Conservation (phyloP, 495 filamentous ascomycete species). For the Parathielavia hyrcaniae region DNA sequence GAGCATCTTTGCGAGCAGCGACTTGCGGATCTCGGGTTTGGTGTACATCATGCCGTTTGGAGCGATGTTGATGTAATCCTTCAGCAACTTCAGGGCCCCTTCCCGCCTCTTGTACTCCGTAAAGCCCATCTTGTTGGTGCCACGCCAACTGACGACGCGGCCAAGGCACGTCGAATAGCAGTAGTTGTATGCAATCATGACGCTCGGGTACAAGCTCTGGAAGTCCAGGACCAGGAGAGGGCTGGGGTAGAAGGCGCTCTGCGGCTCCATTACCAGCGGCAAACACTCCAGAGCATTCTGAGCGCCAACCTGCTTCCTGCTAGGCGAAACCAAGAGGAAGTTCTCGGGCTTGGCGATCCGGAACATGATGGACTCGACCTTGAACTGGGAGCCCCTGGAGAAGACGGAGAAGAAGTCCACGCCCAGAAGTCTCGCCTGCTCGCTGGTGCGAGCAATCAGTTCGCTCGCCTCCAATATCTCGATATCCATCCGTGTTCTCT, state of each 20-base stretch:
- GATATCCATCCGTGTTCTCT: constrained; percentile 72
- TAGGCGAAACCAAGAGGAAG: constrained; percentile 83
- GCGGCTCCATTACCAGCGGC: constrained; percentile 95
- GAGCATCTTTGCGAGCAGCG: constrained; percentile 91
- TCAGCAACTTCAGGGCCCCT: constrained; percentile 67
- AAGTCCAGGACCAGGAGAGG: constrained; percentile 91
- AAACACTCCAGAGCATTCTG: constrained; percentile 95
- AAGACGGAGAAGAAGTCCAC: constrained; percentile 96
- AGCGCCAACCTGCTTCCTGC: constrained; percentile 80
- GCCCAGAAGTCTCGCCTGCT: constrained; percentile 87
- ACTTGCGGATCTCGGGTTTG: constrained; percentile 78
- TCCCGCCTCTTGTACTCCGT: constrained; percentile 70
- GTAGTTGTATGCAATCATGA: constrained; percentile 99
- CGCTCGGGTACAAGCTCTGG: constrained; percentile 89
- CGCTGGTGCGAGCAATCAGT: constrained; percentile 80
- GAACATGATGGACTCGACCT: constrained; percentile 98
- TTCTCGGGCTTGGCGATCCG: constrained; percentile 96
- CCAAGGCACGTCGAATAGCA: constrained; percentile 97
- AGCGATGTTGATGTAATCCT: constrained; percentile 84
- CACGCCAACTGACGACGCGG: constrained; percentile 75
- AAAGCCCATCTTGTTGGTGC: constrained; percentile 92
- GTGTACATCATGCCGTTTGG: constrained; percentile 97
- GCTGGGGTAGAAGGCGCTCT: constrained; percentile 87
- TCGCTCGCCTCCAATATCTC: constrained; percentile 91
- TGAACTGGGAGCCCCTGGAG: constrained; percentile 90